These are phyloP conservation scores for Platanus orientalis DNA, from an alignment of 164 flowering plant genomes.

Conservation along the genomic window DNA sequence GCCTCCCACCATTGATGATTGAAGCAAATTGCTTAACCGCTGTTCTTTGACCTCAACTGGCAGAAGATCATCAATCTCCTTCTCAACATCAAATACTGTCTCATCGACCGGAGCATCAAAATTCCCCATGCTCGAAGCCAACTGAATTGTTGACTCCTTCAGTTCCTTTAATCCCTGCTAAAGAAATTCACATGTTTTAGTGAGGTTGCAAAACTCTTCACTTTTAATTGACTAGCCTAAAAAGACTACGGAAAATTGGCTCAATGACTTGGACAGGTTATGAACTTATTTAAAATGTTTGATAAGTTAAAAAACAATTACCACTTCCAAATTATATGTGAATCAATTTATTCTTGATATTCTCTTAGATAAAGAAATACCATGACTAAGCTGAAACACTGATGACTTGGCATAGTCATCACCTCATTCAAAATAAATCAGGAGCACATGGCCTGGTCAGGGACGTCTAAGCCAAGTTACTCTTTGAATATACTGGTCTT, in stretches of 20 bases:
- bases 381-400: not conserved
- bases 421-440: not conserved
- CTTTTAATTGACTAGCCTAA: too few species aligned
- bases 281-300: too few species aligned
- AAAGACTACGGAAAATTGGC: not conserved
- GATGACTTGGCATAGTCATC: not conserved
- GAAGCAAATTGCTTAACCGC: slow-evolving; percentile 88
- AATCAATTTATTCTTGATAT: not conserved
- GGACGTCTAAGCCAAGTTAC: not conserved
- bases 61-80: slow-evolving; percentile 90
- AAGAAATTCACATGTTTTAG: not conserved
- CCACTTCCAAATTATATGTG: not conserved
- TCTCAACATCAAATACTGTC: slow-evolving; percentile 90
- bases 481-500: too few species aligned
- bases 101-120: slow-evolving; percentile 92
- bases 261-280: too few species aligned
- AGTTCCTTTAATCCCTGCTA: slow-evolving; percentile 77
- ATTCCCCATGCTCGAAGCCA: slow-evolving; percentile 82
- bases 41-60: slow-evolving; percentile 99
- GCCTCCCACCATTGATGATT: slow-evolving; percentile 85
- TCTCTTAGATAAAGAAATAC: too few species aligned
- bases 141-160: slow-evolving; percentile 83
- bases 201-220: not conserved
- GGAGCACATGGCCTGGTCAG: not conserved
- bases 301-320: too few species aligned